A percentile compares a stretch with the other conserved stretches of the same genome.
These are phyloP conservation scores for Citrullus colocynthis DNA, from an alignment of 306 rosid species.

Conservation along the genomic window DNA sequence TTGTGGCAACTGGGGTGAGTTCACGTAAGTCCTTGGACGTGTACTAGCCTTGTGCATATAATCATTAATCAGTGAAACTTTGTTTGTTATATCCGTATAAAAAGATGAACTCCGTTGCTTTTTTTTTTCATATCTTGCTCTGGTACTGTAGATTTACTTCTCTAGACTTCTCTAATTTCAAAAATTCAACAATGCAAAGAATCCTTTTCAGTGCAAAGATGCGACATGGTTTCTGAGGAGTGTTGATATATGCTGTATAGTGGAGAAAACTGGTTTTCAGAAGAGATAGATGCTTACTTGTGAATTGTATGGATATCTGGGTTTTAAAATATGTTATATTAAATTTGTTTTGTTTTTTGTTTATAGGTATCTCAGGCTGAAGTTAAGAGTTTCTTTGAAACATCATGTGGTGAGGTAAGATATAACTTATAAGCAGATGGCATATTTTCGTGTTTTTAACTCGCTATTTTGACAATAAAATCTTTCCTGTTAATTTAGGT, in stretches of 20 bases:
- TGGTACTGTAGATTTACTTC: background rate
- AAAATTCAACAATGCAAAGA: background rate
- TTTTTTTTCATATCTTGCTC: background rate
- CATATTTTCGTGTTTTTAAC: background rate
- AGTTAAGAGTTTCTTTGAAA: conserved; percentile 83
- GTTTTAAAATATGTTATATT: background rate
- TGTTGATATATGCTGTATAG: background rate
- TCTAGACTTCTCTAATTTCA: background rate
- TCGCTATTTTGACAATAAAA: background rate
- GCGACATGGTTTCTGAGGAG: background rate
- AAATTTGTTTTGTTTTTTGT: background rate
- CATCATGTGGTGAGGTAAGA: conserved; percentile 86
- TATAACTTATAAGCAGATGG: background rate
- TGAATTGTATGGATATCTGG: background rate
- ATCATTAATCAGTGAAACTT: background rate
- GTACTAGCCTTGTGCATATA: background rate
- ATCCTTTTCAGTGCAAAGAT: background rate
- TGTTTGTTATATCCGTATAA: background rate
- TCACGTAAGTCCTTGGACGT: background rate
- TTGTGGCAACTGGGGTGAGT: background rate
- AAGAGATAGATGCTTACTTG: background rate
- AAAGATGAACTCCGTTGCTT: background rate
- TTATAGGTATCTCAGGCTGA: conserved; percentile 84
- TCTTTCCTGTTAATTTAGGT: conserved; percentile 34
- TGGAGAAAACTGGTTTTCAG: background rate